Evolutionary conservation across 2,329 filamentous ascomycete genomes (phyloP).

Genomic region (Hymenotorrendiella dingleyae): DNA sequence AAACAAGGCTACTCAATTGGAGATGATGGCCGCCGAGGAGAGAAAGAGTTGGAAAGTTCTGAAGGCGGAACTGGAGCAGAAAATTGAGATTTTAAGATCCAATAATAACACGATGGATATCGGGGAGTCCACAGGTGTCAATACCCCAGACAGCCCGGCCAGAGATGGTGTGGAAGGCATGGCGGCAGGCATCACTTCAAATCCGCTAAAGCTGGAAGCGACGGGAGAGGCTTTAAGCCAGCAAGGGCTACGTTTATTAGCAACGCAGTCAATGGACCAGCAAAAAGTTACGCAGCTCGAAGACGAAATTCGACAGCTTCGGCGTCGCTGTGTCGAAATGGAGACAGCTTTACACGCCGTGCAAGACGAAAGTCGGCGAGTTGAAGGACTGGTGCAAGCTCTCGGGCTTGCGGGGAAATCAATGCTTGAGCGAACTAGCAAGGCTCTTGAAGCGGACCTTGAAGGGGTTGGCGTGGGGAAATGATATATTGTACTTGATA

Average conservation of each 20-base stretch:
- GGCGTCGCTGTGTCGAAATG: conserved; percentile 21
- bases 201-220: conserved; percentile 13
- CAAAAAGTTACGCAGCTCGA: conserved; percentile 16
- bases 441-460: conserved; percentile 8
- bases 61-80: conserved; percentile 26
- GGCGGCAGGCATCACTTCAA: neutral
- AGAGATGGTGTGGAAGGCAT: conserved; percentile 1
- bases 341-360: conserved; percentile 23
- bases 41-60: conserved; percentile 24
- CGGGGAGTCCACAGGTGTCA: neutral
- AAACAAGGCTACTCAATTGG: conserved; percentile 27
- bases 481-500: no score
- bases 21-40: conserved; percentile 26
- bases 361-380: conserved; percentile 23
- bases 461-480: no score
- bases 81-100: conserved; percentile 19
- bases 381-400: conserved; percentile 22
- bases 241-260: conserved; percentile 2
- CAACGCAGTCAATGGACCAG: conserved; percentile 1
- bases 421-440: conserved; percentile 19
- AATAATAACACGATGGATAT: conserved; percentile 2
- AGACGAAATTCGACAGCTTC: conserved; percentile 23
- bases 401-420: conserved; percentile 17
- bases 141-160: conserved; percentile 1
- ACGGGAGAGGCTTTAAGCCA: neutral